Evolutionary conservation across 495 filamentous ascomycete genomes (phyloP).

Genomic region (Daldinia bambusicola): DNA sequence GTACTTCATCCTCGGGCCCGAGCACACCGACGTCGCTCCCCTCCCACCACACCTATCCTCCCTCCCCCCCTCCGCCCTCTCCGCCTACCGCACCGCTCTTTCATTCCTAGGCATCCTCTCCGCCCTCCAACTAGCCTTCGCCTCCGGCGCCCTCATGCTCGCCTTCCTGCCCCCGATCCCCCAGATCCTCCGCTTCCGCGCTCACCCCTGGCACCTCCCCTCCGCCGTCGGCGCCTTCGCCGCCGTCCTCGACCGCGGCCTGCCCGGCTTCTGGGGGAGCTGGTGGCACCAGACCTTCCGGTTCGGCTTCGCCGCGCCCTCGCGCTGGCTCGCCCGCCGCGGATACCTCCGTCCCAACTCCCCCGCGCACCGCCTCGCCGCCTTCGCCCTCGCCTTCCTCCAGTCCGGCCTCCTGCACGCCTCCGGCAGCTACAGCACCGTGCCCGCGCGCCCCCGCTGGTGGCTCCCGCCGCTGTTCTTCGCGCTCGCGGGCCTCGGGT

Average conservation of each 20-base stretch:
- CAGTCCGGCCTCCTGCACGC: constrained; percentile 71
- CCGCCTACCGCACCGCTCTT: constrained; percentile 61
- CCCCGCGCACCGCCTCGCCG: constrained; percentile 10
- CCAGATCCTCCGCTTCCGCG: constrained; percentile 54
- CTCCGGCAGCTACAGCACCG: constrained; percentile 64
- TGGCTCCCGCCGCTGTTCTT: constrained; percentile 61
- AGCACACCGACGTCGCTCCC: constrained; percentile 37
- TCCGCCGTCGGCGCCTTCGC: constrained; percentile 67
- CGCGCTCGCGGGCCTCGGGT: constrained; percentile 64
- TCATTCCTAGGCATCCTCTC: constrained; percentile 61
- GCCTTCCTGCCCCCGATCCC: constrained; percentile 60
- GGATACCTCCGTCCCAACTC: constrained; percentile 43
- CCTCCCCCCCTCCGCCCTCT: constrained; percentile 54
- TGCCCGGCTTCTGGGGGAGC: constrained; percentile 80
- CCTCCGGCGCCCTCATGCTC: constrained; percentile 54
- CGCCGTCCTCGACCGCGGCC: constrained; percentile 69
- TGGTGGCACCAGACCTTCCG: constrained; percentile 95
- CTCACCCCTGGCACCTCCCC: constrained; percentile 73
- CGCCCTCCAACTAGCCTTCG: constrained; percentile 65
- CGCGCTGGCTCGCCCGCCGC: constrained; percentile 59
- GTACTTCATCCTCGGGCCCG: constrained; percentile 72
- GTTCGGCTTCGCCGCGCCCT: constrained; percentile 70
- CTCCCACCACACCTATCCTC: constrained; percentile 58
- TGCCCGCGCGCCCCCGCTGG: constrained; percentile 55
- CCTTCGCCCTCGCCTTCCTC: constrained; percentile 63